Evolutionary conservation across 345 rosid species (phyloP).

Genomic region (Pelargonium nanum): DNA sequence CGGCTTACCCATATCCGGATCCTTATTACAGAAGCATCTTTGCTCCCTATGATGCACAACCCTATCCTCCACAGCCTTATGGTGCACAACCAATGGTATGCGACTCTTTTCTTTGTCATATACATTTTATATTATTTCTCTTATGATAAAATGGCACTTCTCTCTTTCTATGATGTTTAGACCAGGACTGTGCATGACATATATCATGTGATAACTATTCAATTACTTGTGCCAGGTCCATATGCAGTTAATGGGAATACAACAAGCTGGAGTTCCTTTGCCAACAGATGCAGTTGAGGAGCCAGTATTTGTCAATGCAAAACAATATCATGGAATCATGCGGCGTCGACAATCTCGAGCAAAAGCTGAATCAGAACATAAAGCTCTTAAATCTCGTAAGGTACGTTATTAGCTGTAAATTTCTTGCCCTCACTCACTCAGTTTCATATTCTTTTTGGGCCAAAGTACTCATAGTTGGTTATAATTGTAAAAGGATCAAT

Average conservation of each 20-base stretch:
- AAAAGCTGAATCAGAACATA: slow-evolving; percentile 74
- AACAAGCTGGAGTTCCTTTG: slow-evolving; percentile 94
- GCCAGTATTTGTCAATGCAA: slow-evolving; percentile 96
- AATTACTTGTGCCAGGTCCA: slow-evolving; percentile 45
- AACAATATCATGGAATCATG: slow-evolving; percentile 93
- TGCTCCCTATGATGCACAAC: slow-evolving; percentile 67
- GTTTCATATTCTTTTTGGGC: no score
- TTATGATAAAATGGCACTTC: neutral
- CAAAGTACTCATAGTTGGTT: no score
- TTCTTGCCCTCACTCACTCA: neutral
- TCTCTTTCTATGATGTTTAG: neutral
- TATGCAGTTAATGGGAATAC: slow-evolving; percentile 91
- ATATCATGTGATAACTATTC: neutral
- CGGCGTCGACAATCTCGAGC: slow-evolving; percentile 94
- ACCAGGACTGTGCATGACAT: neutral
- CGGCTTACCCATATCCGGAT: slow-evolving; percentile 80
- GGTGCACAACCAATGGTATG: slow-evolving; percentile 69
- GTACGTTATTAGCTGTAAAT: slow-evolving; percentile 19
- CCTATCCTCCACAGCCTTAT: slow-evolving; percentile 67
- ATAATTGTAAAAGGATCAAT: neutral
- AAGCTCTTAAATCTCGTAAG: slow-evolving; percentile 62
- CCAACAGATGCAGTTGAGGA: slow-evolving; percentile 91
- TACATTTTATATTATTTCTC: neutral
- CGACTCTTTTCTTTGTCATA: slow-evolving; percentile 1
- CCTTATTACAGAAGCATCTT: slow-evolving; percentile 91